These are phyloP conservation scores for Cladosporium sp. DNA, from an alignment of 2,329 filamentous ascomycete genomes.

Conservation along the genomic window DNA sequence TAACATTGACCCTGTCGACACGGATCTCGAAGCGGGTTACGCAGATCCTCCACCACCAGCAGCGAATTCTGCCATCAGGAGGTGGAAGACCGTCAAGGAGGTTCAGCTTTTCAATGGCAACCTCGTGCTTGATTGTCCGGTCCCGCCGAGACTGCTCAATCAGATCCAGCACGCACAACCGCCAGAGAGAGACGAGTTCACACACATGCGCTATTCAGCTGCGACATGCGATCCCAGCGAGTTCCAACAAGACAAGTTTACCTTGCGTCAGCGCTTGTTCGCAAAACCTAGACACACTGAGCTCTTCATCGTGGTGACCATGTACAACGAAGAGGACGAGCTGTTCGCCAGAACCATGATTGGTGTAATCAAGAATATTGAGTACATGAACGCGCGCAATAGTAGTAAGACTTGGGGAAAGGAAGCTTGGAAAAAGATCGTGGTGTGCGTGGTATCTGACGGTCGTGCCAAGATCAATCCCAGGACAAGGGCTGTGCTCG, in stretches of 20 bases:
- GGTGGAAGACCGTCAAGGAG: conserved; percentile 98
- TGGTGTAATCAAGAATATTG: conserved; percentile 97
- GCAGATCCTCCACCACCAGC: conserved; percentile 46
- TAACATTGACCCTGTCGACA: conserved; percentile 33
- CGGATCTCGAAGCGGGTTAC: conserved; percentile 33
- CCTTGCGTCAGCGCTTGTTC: conserved; percentile 84
- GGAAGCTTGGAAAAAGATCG: conserved; percentile 99
- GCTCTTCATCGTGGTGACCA: conserved; percentile 92
- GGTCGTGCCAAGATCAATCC: conserved; percentile 96
- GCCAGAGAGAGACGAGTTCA: conserved; percentile 81
- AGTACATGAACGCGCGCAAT: conserved; percentile 91
- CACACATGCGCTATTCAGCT: conserved; percentile 88
- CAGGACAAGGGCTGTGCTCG: conserved; percentile 80
- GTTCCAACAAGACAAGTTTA: conserved; percentile 87
- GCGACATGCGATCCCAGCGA: conserved; percentile 89
- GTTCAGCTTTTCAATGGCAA: conserved; percentile 93
- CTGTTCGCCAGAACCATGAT: conserved; percentile 93
- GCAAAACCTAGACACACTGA: conserved; percentile 90
- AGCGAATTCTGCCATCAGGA: conserved; percentile 62
- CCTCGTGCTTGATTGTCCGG: conserved; percentile 91
- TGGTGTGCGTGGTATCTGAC: conserved; percentile 95
- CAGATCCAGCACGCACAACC: conserved; percentile 78
- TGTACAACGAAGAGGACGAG: conserved; percentile 99
- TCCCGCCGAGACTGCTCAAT: conserved; percentile 81
- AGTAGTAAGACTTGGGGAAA: conserved; percentile 98